A percentile compares a stretch with the other conserved stretches of the same genome.
Evolutionary conservation across 495 filamentous ascomycete genomes (phyloP).

Genomic region (Copromyces sp.): DNA sequence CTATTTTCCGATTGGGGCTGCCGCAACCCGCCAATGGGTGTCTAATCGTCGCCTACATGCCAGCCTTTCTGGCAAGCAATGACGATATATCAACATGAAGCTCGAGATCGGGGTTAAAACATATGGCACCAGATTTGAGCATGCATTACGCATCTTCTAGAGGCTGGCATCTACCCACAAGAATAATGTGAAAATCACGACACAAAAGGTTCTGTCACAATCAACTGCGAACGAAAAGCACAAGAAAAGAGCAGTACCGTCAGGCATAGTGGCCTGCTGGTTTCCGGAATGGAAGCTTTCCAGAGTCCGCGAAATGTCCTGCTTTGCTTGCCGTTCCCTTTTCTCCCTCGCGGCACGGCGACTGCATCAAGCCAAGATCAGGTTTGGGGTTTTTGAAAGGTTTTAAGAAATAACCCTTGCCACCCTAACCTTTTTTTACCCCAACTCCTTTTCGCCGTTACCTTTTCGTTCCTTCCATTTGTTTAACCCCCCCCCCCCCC

Average conservation of each 20-base stretch:
- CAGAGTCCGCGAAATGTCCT: background rate
- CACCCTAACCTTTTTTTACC: background rate
- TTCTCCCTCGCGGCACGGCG: background rate
- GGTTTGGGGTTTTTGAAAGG: background rate
- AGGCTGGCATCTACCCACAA: background rate
- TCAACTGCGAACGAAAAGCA: background rate
- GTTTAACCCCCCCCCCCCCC: background rate
- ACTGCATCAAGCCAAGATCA: background rate
- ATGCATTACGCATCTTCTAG: background rate
- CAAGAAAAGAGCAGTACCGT: background rate
- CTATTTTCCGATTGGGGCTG: conserved; percentile 20
- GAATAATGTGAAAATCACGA: background rate
- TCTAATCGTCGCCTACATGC: background rate
- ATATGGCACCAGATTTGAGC: background rate
- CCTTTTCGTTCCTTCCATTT: background rate
- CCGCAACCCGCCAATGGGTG: background rate
- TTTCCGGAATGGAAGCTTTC: background rate
- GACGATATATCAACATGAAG: background rate
- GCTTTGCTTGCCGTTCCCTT: background rate
- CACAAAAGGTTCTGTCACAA: background rate
- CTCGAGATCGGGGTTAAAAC: background rate
- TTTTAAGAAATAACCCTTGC: background rate
- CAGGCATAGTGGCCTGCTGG: background rate
- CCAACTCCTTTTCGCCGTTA: background rate
- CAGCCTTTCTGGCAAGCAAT: background rate